These are phyloP conservation scores for Dactylellina parvicollis DNA, from an alignment of 2,329 filamentous ascomycete genomes.

Conservation along the genomic window DNA sequence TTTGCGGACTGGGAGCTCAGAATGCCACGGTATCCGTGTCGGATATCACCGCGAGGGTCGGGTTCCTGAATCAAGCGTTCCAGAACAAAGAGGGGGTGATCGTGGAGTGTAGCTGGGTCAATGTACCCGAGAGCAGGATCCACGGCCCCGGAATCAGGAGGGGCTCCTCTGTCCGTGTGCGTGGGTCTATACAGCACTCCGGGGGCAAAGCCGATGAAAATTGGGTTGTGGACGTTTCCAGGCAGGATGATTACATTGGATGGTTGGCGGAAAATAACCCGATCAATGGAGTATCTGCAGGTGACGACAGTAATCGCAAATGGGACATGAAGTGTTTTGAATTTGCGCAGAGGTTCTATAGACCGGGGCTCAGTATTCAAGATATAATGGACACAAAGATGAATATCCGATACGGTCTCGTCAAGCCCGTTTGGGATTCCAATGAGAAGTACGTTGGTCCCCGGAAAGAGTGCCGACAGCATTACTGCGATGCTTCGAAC, in stretches of 20 bases:
- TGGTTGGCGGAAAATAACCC: background rate
- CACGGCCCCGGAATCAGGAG: too few species aligned
- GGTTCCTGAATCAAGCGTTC: background rate
- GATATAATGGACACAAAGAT: background rate
- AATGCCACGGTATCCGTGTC: background rate
- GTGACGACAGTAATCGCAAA: background rate
- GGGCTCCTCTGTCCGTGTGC: too few species aligned
- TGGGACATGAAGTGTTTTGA: background rate
- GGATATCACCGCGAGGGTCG: background rate
- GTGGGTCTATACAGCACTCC: background rate
- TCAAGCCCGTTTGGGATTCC: background rate
- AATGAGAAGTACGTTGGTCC: background rate
- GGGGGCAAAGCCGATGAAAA: background rate
- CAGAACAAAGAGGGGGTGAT: background rate
- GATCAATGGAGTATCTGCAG: background rate
- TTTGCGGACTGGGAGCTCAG: background rate
- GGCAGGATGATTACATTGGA: background rate
- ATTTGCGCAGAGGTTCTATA: background rate
- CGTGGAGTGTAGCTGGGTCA: background rate
- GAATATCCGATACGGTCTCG: background rate
- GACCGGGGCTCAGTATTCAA: background rate
- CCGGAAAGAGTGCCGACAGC: background rate
- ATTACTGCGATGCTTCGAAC: constrained; percentile 14
- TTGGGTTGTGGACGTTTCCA: background rate
- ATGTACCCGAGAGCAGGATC: too few species aligned